Conservation (phyloP, 2,329 filamentous ascomycete genomes). For the Aureobasidium sp. region DNA sequence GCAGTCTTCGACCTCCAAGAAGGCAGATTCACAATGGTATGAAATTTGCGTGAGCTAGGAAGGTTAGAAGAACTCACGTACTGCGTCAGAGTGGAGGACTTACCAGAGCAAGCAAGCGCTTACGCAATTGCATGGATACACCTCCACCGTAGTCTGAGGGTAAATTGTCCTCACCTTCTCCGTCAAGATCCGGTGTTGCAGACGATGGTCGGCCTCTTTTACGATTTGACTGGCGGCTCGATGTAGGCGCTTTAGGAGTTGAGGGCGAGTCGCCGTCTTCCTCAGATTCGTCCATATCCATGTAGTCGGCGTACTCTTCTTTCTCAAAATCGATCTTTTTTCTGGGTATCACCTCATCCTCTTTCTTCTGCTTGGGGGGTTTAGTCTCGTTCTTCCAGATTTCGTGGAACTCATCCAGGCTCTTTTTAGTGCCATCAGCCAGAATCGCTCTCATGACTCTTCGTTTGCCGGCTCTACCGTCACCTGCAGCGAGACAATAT, state of each 20-base stretch:
- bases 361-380: slow-evolving; percentile 32
- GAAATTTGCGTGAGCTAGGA: slow-evolving; percentile 8
- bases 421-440: slow-evolving; percentile 53
- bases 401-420: slow-evolving; percentile 52
- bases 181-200: background rate
- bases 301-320: slow-evolving; percentile 54
- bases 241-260: slow-evolving; percentile 17
- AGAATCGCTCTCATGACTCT: slow-evolving; percentile 61
- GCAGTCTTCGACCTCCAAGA: slow-evolving; percentile 49
- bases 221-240: background rate
- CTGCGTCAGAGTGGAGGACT: no score
- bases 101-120: slow-evolving; percentile 53
- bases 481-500: slow-evolving; percentile 45
- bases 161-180: slow-evolving; percentile 13
- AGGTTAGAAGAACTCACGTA: background rate
- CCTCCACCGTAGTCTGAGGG: slow-evolving; percentile 31
- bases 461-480: slow-evolving; percentile 36
- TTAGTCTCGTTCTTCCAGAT: slow-evolving; percentile 62
- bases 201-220: slow-evolving; percentile 7
- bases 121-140: slow-evolving; percentile 55
- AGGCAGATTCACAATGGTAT: slow-evolving; percentile 23
- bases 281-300: slow-evolving; percentile 46
- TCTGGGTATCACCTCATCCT: slow-evolving; percentile 43
- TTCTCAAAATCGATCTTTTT: slow-evolving; percentile 51
- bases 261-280: slow-evolving; percentile 28